These are phyloP conservation scores for Heimioporus sp. DNA, from an alignment of 768 basidiomycete species.

Conservation along the genomic window DNA sequence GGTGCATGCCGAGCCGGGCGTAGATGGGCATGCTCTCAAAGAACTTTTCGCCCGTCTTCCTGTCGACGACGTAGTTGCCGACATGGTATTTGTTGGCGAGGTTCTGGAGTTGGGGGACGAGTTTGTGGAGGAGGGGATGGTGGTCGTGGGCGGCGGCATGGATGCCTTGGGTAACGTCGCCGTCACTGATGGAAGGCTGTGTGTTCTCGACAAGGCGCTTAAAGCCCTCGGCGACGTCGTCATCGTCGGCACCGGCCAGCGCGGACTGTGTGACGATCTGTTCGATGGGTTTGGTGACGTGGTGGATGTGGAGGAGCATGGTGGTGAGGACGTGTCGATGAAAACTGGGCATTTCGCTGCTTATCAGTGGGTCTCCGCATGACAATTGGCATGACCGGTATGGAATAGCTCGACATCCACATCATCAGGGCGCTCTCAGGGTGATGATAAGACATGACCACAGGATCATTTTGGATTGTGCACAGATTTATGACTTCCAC, in stretches of 20 bases:
- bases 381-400: too few relatives aligned
- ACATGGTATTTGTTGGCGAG: slow-evolving; percentile 52
- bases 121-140: slow-evolving; percentile 41
- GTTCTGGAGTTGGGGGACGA: slow-evolving; percentile 56
- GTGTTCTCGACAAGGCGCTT: slow-evolving; percentile 20
- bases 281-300: slow-evolving; percentile 29
- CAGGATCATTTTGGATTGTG: too few relatives aligned
- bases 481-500: too few relatives aligned
- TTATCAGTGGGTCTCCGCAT: too few relatives aligned
- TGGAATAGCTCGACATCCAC: too few relatives aligned
- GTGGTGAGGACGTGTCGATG: background rate
- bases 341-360: background rate
- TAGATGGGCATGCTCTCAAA: slow-evolving; percentile 80
- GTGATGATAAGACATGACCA: too few relatives aligned
- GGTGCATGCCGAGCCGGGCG: slow-evolving; percentile 71
- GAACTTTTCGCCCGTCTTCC: slow-evolving; percentile 47
- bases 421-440: too few relatives aligned
- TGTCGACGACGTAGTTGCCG: slow-evolving; percentile 56
- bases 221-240: slow-evolving; percentile 21
- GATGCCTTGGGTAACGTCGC: slow-evolving; percentile 25
- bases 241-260: slow-evolving; percentile 15
- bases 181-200: slow-evolving; percentile 2
- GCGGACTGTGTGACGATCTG: slow-evolving; percentile 19
- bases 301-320: slow-evolving; percentile 17
- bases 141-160: slow-evolving; percentile 34